Evolutionary conservation across 2,329 filamentous ascomycete species (phyloP), one percentile per base, ranked within the genome.

Genomic region (Botrytis medusae): DNA sequence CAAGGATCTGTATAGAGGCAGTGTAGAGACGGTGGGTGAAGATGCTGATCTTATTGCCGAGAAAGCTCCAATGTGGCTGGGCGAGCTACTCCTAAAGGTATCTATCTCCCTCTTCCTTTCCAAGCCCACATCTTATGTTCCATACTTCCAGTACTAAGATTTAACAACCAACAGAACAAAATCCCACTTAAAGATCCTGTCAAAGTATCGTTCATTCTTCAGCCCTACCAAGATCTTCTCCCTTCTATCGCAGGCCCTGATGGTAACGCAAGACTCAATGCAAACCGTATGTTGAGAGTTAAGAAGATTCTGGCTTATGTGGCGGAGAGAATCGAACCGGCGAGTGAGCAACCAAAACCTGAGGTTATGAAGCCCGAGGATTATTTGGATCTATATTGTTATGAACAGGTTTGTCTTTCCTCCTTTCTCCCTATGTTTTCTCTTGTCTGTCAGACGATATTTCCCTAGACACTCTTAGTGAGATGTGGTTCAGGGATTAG

Each of bases 231-330:
- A 78, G 91, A 93, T 77, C 84, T 87, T 40, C 84, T 98, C 70
- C 94, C 94, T 0, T 88, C 87, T 72, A 92, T 98, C 68, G 89
- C 92, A 46, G 88, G 90, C 37, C 83, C 89, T 6, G 94, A 97
- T 80, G 92, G 86, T 70, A 97, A 95, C 82, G 95, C 95, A 77
- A 91, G 96, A 37, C 87, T 99, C 69, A 99, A 98, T 81, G 96
- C 96, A 18, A 99, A 98, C 80, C 90, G 95, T 72, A 98, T 99
- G 96, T 86, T 99, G 69, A 89, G 96, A 64, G 94, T 97, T 5
- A 95, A 94, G 84, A 99, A 99, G 85, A 96, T 99, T 34, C 84
- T 98, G 73, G 90, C 91, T 0, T 99, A 99, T 79, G 90, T 99
- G 29, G 93, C 94, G 1, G 96, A 99, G 82, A 89, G 95, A 72